A percentile compares a stretch with the other conserved stretches of the same genome.
These are phyloP conservation scores for Xanthoconium separans DNA, from an alignment of 1,284 basidiomycete genomes.

Conservation along the genomic window DNA sequence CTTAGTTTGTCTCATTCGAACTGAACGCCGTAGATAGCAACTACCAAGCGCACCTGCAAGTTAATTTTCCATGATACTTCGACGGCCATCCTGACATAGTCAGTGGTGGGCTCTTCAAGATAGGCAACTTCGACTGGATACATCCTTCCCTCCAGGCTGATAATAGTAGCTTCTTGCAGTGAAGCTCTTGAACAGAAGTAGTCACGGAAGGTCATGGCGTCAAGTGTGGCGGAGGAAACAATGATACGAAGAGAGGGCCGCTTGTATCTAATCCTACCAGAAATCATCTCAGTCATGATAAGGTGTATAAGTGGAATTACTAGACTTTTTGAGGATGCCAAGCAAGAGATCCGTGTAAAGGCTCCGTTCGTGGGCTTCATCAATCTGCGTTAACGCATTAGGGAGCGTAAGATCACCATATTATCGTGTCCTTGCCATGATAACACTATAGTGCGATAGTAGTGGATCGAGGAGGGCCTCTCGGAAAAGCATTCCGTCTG, in stretches of 20 bases:
- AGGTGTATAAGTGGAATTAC: neutral
- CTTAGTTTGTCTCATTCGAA: slow-evolving; percentile 28
- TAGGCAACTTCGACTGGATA: slow-evolving; percentile 88
- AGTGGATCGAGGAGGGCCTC: slow-evolving; percentile 91
- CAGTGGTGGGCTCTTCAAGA: slow-evolving; percentile 66
- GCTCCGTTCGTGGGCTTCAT: slow-evolving; percentile 96
- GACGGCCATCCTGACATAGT: slow-evolving; percentile 85
- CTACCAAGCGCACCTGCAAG: slow-evolving; percentile 53
- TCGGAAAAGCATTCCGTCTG: slow-evolving; percentile 96
- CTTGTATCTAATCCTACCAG: slow-evolving; percentile 78
- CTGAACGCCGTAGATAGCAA: neutral
- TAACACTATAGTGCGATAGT: slow-evolving; percentile 87
- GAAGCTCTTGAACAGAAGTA: slow-evolving; percentile 72
- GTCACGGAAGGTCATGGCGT: slow-evolving; percentile 84
- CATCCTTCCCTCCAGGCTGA: slow-evolving; percentile 91
- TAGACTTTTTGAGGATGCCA: slow-evolving; percentile 88
- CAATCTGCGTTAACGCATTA: slow-evolving; percentile 56
- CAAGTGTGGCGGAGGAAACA: slow-evolving; percentile 94
- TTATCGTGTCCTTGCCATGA: slow-evolving; percentile 71
- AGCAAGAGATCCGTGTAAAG: slow-evolving; percentile 93
- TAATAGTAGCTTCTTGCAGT: slow-evolving; percentile 64
- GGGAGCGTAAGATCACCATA: slow-evolving; percentile 7
- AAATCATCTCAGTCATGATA: slow-evolving; percentile 13
- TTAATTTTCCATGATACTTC: slow-evolving; percentile 88
- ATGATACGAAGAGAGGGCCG: slow-evolving; percentile 87